A percentile compares a stretch with the other conserved stretches of the same genome.
phyloP scores from a whole-genome alignment of 1,284 basidiomycete genomes.

The Thecaphora thlaspeos region DNA sequence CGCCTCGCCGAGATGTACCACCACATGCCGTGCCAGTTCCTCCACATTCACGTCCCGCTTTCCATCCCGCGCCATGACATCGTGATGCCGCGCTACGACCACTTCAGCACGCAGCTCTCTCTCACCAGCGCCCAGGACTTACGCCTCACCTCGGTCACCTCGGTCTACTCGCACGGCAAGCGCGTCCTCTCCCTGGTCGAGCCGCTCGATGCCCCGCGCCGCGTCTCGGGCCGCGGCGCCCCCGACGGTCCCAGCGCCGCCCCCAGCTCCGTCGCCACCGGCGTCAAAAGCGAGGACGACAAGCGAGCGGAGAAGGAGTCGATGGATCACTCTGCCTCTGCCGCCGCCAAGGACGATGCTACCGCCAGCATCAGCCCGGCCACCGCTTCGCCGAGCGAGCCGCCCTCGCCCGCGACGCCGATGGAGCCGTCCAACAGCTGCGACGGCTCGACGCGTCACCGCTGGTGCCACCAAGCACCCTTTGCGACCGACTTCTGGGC shows the following conservation, averaged over 20 bases:
- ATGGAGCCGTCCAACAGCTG: slow-evolving; percentile 21
- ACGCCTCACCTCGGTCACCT: slow-evolving; percentile 53
- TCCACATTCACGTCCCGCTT: slow-evolving; percentile 58
- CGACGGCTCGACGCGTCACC: slow-evolving; percentile 24
- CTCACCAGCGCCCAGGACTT: slow-evolving; percentile 47
- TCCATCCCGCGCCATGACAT: slow-evolving; percentile 54
- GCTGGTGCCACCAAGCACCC: slow-evolving; percentile 54
- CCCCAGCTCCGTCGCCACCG: slow-evolving; percentile 9
- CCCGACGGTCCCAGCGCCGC: slow-evolving; percentile 4
- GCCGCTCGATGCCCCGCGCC: slow-evolving; percentile 48
- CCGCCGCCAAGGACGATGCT: slow-evolving; percentile 3
- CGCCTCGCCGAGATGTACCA: slow-evolving; percentile 56
- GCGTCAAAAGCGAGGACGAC: not conserved
- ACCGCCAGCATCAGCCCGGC: slow-evolving; percentile 18
- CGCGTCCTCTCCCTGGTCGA: slow-evolving; percentile 54
- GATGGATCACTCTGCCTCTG: no score
- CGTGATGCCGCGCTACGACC: slow-evolving; percentile 43
- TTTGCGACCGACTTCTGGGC: slow-evolving; percentile 58
- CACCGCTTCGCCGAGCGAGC: slow-evolving; percentile 25
- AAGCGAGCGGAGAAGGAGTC: no score
- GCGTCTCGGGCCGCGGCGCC: slow-evolving; percentile 40
- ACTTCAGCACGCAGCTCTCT: slow-evolving; percentile 53
- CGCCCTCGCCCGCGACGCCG: slow-evolving; percentile 28
- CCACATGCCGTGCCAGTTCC: slow-evolving; percentile 58
- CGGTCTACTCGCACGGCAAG: slow-evolving; percentile 58